A percentile compares a stretch with the other conserved stretches of the same genome.
These are phyloP conservation scores for Colletotrichum musicola DNA, from an alignment of 2,329 filamentous ascomycete species.

Conservation along the genomic window DNA sequence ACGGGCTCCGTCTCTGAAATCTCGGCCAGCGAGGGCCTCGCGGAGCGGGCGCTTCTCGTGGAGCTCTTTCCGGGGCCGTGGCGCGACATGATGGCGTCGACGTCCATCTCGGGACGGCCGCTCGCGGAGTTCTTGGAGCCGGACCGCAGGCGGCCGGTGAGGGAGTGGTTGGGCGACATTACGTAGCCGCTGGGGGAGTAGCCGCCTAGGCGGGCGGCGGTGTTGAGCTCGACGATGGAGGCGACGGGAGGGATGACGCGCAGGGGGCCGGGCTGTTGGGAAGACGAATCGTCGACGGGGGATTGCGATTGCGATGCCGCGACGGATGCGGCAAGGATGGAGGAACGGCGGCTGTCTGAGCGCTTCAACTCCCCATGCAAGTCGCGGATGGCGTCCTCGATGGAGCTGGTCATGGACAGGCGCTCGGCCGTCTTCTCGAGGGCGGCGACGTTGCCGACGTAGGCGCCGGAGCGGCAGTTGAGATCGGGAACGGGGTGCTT, in stretches of 20 bases:
- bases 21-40: constrained; percentile 65
- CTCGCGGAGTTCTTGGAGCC: constrained; percentile 62
- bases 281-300: constrained; percentile 42
- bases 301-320: constrained; percentile 41
- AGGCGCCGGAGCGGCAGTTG: constrained; percentile 71
- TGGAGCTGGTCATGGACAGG: constrained; percentile 79
- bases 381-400: constrained; percentile 82
- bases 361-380: constrained; percentile 79
- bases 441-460: constrained; percentile 76
- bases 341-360: constrained; percentile 75
- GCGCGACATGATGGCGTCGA: constrained; percentile 58
- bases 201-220: constrained; percentile 74
- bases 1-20: constrained; percentile 70
- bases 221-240: constrained; percentile 80
- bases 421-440: constrained; percentile 82
- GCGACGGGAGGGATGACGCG: constrained; percentile 63
- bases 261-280: constrained; percentile 43
- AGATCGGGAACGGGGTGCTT: constrained; percentile 73
- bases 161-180: constrained; percentile 74
- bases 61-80: constrained; percentile 69
- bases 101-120: constrained; percentile 57
- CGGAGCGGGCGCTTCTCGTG: constrained; percentile 62
- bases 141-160: constrained; percentile 69
- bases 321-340: constrained; percentile 66
- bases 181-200: constrained; percentile 78